phyloP scores from a whole-genome alignment of 495 filamentous ascomycete genomes.

The Lineolata rhizophorae region DNA sequence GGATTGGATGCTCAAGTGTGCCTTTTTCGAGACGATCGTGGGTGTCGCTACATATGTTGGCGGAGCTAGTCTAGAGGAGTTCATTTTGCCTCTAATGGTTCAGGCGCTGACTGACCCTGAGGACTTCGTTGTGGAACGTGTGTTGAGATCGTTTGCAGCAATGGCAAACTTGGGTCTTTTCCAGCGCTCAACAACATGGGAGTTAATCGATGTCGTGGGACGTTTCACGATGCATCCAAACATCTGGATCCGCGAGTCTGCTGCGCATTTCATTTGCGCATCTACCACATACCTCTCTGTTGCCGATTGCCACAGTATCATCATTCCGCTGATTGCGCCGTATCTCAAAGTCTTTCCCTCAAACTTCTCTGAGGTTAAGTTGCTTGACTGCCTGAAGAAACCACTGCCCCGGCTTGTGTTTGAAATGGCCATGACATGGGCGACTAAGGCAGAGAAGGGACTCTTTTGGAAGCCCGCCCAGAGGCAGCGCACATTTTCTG shows the following conservation, averaged over 20 bases:
- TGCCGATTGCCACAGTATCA: conserved; percentile 64
- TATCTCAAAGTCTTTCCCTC: conserved; percentile 50
- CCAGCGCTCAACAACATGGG: conserved; percentile 65
- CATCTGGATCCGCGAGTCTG: conserved; percentile 80
- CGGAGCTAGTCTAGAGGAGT: conserved; percentile 72
- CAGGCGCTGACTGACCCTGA: conserved; percentile 92
- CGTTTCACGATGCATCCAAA: conserved; percentile 88
- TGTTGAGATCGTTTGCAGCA: conserved; percentile 68
- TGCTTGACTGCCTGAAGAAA: conserved; percentile 69
- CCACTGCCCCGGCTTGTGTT: conserved; percentile 61
- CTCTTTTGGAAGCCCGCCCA: conserved; percentile 66
- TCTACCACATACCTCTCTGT: conserved; percentile 54
- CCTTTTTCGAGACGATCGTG: conserved; percentile 89
- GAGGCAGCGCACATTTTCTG: conserved; percentile 40
- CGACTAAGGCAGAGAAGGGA: conserved; percentile 52
- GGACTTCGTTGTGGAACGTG: conserved; percentile 83
- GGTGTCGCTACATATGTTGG: conserved; percentile 84
- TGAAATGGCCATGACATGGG: conserved; percentile 75
- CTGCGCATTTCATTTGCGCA: conserved; percentile 59
- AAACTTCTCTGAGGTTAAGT: conserved; percentile 41
- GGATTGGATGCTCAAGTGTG: conserved; percentile 91
- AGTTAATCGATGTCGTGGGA: conserved; percentile 56
- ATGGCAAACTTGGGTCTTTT: conserved; percentile 78
- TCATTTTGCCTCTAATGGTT: conserved; percentile 88
- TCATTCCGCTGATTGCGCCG: conserved; percentile 54